Base-by-base conservation (phyloP, 225 moss, liverwort and hornwort genomes). In the Pleurozium schreberi region DNA sequence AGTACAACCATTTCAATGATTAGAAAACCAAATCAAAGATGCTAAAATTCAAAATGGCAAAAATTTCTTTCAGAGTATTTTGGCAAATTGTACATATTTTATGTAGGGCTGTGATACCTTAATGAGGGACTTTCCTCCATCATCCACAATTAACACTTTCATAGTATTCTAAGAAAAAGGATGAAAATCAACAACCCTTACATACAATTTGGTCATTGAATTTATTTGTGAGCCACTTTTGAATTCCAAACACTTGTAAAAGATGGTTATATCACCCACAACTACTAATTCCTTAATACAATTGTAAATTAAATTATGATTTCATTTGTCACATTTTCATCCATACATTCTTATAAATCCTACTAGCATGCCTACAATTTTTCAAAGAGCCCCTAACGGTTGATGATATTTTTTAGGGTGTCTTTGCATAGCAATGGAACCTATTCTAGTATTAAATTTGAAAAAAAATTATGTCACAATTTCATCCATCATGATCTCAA, bases 91-190 rank as follows among this genome's bases (percentile, higher is more conserved):
- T 15, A 22, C 8, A 70, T 45, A 10, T 30, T 71, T 30, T 45
- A 10, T 47, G 4, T 10, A 31, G 0, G 6, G 1, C 47, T 30
- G 11, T 47, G 2, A 47, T 47, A 6, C 3, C 0, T 18, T 1
- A 30, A 6, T 11, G 18, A 73, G 6, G 30, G 1, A 31, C 6
- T 45, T 30, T 47, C 45, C 4, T 47, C 45, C 7, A 74, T 1
- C 11, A 74, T 18, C 31, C 0, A 1, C 7, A 10, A 74, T 7
- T 18, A 74, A 47, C 0, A 4, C 18, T 73, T 45, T 45, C 0
- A 28, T 45, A 6, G 2, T 43, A 6, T 45, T 43, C 18, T 10
- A 1, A 1, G 47, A 18, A 43, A 43, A 18, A 31, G 0, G 4
- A 18, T 31, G 31, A 11, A 30, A 74, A 47, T 47, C 18, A 18